Percentiles rank a stretch among this genome's conserved stretches.
phyloP scores from a whole-genome alignment of 2,329 filamentous ascomycete species.

The Aspergillus terreus region DNA sequence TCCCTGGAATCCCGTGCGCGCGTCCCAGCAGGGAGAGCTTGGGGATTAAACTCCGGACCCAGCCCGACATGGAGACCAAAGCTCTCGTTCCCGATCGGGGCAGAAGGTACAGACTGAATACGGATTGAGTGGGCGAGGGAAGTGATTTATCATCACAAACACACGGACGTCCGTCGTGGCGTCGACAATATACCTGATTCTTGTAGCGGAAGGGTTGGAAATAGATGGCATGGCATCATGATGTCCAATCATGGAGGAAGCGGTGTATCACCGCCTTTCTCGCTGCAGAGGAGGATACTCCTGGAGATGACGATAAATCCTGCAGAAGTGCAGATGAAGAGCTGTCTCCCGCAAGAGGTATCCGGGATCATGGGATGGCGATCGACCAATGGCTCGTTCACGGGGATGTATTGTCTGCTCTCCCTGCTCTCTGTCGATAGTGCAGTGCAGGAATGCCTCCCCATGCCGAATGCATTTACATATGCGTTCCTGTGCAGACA shows the following conservation, averaged over 20 bases:
- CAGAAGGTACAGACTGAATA: neutral
- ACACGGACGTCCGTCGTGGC: no score
- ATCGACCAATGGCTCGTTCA: constrained; percentile 10
- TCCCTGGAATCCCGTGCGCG: neutral
- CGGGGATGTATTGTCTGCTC: constrained; percentile 1
- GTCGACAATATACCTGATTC: no score
- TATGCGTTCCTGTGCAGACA: no score
- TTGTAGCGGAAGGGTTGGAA: no score
- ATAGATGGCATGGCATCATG: constrained; percentile 6
- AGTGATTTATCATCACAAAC: neutral
- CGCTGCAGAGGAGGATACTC: constrained; percentile 8
- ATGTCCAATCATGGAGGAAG: constrained; percentile 13
- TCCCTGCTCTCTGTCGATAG: neutral
- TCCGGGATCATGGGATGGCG: constrained; percentile 14
- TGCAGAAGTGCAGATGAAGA: constrained; percentile 8
- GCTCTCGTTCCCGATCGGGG: neutral
- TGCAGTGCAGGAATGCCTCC: no score
- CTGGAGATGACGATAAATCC: constrained; percentile 4
- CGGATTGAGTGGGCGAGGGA: neutral
- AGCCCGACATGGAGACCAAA: neutral
- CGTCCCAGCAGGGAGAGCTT: neutral
- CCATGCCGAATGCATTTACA: no score
- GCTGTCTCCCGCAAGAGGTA: constrained; percentile 2
- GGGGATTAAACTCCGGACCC: neutral
- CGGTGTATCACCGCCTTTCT: constrained; percentile 21